A percentile compares a stretch with the other conserved stretches of the same genome.
phyloP scores from a whole-genome alignment of 371 early-diverging fungal genomes.

The Mortierella sp. region DNA sequence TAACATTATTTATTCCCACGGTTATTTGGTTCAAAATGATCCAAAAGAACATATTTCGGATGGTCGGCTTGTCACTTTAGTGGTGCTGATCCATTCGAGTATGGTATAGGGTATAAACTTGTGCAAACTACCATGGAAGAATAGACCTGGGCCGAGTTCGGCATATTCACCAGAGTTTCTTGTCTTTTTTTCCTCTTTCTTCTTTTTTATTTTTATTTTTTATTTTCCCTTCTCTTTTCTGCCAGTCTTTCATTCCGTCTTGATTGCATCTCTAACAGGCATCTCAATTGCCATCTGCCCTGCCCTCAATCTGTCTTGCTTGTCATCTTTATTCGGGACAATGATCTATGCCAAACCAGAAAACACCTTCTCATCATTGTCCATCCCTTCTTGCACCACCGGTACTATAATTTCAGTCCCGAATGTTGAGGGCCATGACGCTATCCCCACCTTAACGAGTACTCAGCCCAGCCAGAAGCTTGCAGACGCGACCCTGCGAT shows the following conservation, averaged over 20 bases:
- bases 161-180: not conserved
- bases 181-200: not conserved
- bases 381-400: not conserved
- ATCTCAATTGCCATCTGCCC: not conserved
- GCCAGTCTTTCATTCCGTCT: not conserved
- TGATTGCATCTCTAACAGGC: not conserved
- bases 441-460: not conserved
- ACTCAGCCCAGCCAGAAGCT: not conserved
- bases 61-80: not conserved
- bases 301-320: not conserved
- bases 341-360: not conserved
- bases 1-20: constrained; percentile 7
- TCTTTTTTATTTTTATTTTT: not conserved
- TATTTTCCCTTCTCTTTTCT: not conserved
- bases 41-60: not conserved
- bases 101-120: not conserved
- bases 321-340: not conserved
- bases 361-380: not conserved
- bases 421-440: not conserved
- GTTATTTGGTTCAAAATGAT: not conserved
- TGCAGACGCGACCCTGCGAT: not conserved
- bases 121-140: too few species aligned
- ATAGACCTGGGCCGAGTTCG: not conserved
- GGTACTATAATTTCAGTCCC: not conserved
- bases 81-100: not conserved